Evolutionary conservation across 1,284 basidiomycete genomes (phyloP).

Genomic region (Grifola frondosa): DNA sequence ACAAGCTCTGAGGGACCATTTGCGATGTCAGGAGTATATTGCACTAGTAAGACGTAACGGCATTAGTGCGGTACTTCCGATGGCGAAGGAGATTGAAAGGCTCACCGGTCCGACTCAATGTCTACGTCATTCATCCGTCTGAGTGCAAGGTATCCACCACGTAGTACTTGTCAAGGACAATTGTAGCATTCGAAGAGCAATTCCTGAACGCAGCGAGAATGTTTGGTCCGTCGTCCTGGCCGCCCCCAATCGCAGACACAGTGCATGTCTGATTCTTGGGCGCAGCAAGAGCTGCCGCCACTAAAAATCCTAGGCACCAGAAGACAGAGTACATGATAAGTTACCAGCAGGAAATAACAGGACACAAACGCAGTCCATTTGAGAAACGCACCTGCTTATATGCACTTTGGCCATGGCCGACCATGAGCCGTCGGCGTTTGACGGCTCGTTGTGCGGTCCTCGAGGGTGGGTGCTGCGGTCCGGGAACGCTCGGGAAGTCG

Average conservation of each 20-base stretch:
- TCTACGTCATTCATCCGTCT: conserved; percentile 41
- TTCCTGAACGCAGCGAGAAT: conserved; percentile 34
- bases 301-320: too few species aligned
- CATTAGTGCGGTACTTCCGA: background rate
- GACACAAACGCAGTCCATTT: too few species aligned
- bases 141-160: conserved; percentile 42
- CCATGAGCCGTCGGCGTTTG: too few species aligned
- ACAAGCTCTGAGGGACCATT: conserved; percentile 44
- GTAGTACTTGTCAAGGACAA: conserved; percentile 38
- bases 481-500: background rate
- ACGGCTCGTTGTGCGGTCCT: background rate
- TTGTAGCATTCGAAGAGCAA: conserved; percentile 30
- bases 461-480: background rate
- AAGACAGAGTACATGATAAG: too few species aligned
- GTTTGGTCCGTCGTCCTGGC: conserved; percentile 37
- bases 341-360: too few species aligned
- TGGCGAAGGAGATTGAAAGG: background rate
- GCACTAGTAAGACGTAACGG: conserved; percentile 19
- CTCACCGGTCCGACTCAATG: conserved; percentile 37
- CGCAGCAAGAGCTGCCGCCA: conserved; percentile 4
- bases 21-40: conserved; percentile 45
- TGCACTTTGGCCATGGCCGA: too few species aligned
- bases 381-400: too few species aligned
- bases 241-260: conserved; percentile 35
- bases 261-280: conserved; percentile 22